Evolutionary conservation across 1,284 basidiomycete species (phyloP).

Genomic region (Earliella scabrosa): DNA sequence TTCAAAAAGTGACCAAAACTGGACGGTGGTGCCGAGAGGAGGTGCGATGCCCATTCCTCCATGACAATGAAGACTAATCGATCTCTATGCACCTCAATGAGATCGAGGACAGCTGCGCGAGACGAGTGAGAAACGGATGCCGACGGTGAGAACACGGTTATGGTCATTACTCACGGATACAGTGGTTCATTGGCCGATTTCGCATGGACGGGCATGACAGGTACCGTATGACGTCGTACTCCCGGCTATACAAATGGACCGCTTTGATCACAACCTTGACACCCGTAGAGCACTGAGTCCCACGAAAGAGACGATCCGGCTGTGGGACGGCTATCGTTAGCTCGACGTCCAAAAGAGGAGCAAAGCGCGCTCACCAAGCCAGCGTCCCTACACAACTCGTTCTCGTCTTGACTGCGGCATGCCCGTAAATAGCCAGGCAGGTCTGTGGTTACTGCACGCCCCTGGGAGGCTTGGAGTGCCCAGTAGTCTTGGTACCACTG

Average conservation of each 20-base stretch:
- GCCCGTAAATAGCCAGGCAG: slow-evolving; percentile 41
- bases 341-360: no score
- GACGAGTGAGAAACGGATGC: neutral
- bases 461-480: slow-evolving; percentile 31
- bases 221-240: slow-evolving; percentile 59
- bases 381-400: slow-evolving; percentile 67
- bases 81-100: slow-evolving; percentile 59
- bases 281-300: slow-evolving; percentile 53
- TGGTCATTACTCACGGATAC: slow-evolving; percentile 60
- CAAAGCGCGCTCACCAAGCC: slow-evolving; percentile 64
- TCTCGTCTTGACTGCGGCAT: slow-evolving; percentile 48
- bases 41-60: slow-evolving; percentile 76
- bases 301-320: slow-evolving; percentile 75
- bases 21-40: slow-evolving; percentile 55
- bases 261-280: slow-evolving; percentile 68
- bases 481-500: slow-evolving; percentile 50
- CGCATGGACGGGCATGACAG: slow-evolving; percentile 56
- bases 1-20: slow-evolving; percentile 56
- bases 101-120: slow-evolving; percentile 67
- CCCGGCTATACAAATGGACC: slow-evolving; percentile 63
- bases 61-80: slow-evolving; percentile 70
- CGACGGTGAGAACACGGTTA: neutral
- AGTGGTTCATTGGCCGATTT: slow-evolving; percentile 70
- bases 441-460: slow-evolving; percentile 28
- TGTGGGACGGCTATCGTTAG: slow-evolving; percentile 38